phyloP scores from a whole-genome alignment of 495 filamentous ascomycete genomes.

The Aspergillus avenaceus region DNA sequence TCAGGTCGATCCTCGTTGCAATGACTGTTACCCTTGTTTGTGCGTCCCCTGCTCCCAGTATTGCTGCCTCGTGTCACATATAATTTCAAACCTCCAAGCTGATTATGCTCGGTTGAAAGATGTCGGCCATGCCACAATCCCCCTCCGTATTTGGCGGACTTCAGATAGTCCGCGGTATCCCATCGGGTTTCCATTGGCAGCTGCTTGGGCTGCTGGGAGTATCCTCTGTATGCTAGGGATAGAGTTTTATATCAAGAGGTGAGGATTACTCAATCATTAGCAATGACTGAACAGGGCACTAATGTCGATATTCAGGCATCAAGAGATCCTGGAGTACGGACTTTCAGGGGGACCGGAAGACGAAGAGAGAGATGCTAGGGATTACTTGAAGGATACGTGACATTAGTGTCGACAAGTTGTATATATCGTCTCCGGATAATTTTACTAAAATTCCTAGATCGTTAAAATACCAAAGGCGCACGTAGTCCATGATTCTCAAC shows the following conservation, averaged over 20 bases:
- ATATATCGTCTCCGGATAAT: too few relatives aligned
- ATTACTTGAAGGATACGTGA: not conserved
- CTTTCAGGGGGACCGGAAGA: not conserved
- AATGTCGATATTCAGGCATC: not conserved
- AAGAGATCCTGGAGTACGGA: not conserved
- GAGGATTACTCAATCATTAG: not conserved
- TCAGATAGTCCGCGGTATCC: conserved; percentile 15
- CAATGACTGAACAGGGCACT: not conserved
- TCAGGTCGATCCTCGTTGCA: conserved; percentile 13
- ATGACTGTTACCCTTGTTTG: conserved; percentile 16
- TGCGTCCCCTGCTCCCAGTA: too few relatives aligned
- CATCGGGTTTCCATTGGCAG: conserved; percentile 16
- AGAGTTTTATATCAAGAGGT: conserved; percentile 7
- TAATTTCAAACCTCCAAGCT: too few relatives aligned
- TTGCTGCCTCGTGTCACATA: too few relatives aligned
- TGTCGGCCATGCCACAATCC: conserved; percentile 18
- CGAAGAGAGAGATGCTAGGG: not conserved
- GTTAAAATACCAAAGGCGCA: too few relatives aligned
- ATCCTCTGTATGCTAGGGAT: conserved; percentile 4
- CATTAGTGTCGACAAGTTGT: too few relatives aligned
- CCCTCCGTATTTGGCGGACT: conserved; percentile 14
- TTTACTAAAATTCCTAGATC: too few relatives aligned
- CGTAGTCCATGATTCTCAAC: too few relatives aligned
- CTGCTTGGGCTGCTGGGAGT: conserved; percentile 11
- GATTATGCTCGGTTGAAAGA: too few relatives aligned